A percentile compares a stretch with the other conserved stretches of the same genome.
These are phyloP conservation scores for Bidens hawaiensis DNA, from an alignment of 140 eudicot genomes.

Conservation along the genomic window DNA sequence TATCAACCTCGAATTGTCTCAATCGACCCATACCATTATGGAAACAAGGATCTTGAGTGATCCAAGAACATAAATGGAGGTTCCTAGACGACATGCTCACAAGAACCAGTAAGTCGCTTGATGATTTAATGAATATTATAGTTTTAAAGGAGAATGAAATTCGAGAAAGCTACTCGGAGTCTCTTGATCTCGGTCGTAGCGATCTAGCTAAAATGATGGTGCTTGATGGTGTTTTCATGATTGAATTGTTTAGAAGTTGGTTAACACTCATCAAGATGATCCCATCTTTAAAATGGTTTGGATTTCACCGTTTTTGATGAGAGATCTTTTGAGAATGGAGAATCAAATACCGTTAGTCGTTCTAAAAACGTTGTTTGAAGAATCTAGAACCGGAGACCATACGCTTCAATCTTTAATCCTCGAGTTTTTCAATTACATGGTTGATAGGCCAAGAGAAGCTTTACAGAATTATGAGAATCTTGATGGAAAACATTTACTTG, in stretches of 20 bases:
- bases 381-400: background rate
- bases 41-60: slow-evolving; percentile 39
- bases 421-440: slow-evolving; percentile 23
- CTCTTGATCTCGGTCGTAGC: slow-evolving; percentile 1
- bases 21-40: slow-evolving; percentile 60
- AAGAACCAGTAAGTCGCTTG: slow-evolving; percentile 26
- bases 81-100: slow-evolving; percentile 30
- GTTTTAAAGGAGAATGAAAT: slow-evolving; percentile 29
- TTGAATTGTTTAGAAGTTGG: slow-evolving; percentile 53
- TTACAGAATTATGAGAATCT: background rate
- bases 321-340: slow-evolving; percentile 56
- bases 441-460: slow-evolving; percentile 5
- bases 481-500: slow-evolving; percentile 33
- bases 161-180: slow-evolving; percentile 53
- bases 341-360: slow-evolving; percentile 65
- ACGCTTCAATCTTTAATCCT: slow-evolving; percentile 30
- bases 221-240: slow-evolving; percentile 63
- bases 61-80: slow-evolving; percentile 63
- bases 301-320: slow-evolving; percentile 49
- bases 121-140: slow-evolving; percentile 15
- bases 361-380: slow-evolving; percentile 22
- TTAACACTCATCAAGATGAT: slow-evolving; percentile 34
- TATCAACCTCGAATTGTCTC: slow-evolving; percentile 43
- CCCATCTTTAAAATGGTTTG: slow-evolving; percentile 54
- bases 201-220: slow-evolving; percentile 65